phyloP scores from a whole-genome alignment of 768 basidiomycete genomes.

The Cystobasidiopsis lactophilus region DNA sequence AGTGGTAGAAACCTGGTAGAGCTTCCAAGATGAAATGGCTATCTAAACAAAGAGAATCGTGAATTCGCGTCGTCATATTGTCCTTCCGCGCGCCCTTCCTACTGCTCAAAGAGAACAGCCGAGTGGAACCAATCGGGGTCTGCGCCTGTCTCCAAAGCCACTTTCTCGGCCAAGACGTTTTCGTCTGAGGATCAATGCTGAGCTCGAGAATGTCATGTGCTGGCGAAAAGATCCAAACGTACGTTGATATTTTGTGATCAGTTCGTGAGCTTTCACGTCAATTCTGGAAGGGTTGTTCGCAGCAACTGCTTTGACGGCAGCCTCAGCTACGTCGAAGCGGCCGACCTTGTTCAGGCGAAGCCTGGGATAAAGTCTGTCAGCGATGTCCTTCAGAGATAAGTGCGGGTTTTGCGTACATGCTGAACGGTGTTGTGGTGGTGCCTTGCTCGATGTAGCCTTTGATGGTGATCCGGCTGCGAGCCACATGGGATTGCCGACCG shows the following conservation, averaged over 20 bases:
- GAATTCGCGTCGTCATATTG: too few relatives aligned
- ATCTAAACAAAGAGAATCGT: too few relatives aligned
- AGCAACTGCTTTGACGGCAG: conserved; percentile 23
- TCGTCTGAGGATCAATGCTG: conserved; percentile 1
- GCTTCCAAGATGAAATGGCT: too few relatives aligned
- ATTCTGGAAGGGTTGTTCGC: conserved; percentile 11
- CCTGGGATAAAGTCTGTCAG: conserved; percentile 25
- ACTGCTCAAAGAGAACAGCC: too few relatives aligned
- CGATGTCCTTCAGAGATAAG: not conserved
- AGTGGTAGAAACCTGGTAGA: too few relatives aligned
- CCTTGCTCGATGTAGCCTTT: conserved; percentile 23
- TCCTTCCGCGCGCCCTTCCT: too few relatives aligned
- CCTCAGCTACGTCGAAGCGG: conserved; percentile 24
- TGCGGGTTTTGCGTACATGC: not conserved
- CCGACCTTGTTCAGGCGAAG: conserved; percentile 19
- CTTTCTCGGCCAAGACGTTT: conserved; percentile 12
- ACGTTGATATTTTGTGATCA: conserved; percentile 7
- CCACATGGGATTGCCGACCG: conserved; percentile 1
- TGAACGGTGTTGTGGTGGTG: conserved; percentile 45
- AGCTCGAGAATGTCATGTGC: too few relatives aligned
- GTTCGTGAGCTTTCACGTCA: conserved; percentile 12
- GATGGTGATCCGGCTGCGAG: conserved; percentile 1
- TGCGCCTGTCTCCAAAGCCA: conserved; percentile 12
- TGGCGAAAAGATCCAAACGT: too few relatives aligned
- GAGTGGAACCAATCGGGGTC: conserved; percentile 3